Conservation (phyloP, 805 yeast genomes). For the Metschnikowia hibisci region DNA sequence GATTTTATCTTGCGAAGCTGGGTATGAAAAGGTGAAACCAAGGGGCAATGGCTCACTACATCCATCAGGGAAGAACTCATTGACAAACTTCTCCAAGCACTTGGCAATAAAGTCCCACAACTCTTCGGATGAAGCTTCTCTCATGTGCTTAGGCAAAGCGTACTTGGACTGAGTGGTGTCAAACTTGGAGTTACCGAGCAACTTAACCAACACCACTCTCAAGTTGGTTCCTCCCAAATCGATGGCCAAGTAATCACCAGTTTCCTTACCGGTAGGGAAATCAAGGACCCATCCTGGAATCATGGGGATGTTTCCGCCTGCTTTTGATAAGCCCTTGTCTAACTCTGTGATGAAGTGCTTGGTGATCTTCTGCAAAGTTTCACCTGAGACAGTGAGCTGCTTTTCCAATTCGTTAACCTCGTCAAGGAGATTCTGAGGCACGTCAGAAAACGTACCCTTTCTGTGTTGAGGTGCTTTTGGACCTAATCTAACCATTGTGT, state of each 20-base stretch:
- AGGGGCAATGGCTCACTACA: constrained; percentile 56
- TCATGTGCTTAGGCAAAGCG: constrained; percentile 68
- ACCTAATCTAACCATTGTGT: constrained; percentile 73
- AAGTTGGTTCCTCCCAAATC: constrained; percentile 97
- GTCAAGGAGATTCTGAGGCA: constrained; percentile 58
- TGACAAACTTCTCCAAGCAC: constrained; percentile 66
- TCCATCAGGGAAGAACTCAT: constrained; percentile 67
- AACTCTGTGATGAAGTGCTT: constrained; percentile 76
- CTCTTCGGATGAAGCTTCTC: constrained; percentile 74
- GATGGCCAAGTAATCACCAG: constrained; percentile 86
- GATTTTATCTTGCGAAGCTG: constrained; percentile 78
- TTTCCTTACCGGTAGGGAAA: constrained; percentile 87
- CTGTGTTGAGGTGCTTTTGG: constrained; percentile 80
- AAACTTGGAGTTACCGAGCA: constrained; percentile 80
- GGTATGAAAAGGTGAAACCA: constrained; percentile 95
- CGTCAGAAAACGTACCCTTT: constrained; percentile 58
- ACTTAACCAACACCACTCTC: constrained; percentile 82
- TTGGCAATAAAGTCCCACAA: constrained; percentile 86
- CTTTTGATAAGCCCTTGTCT: constrained; percentile 69
- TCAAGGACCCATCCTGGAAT: constrained; percentile 96
- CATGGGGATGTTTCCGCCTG: constrained; percentile 92
- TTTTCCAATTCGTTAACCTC: constrained; percentile 57
- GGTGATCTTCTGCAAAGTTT: constrained; percentile 60
- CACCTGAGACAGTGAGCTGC: constrained; percentile 58
- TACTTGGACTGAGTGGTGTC: constrained; percentile 85